phyloP scores from a whole-genome alignment of 78 protist species.

The Pigoraptor vietnamica region DNA sequence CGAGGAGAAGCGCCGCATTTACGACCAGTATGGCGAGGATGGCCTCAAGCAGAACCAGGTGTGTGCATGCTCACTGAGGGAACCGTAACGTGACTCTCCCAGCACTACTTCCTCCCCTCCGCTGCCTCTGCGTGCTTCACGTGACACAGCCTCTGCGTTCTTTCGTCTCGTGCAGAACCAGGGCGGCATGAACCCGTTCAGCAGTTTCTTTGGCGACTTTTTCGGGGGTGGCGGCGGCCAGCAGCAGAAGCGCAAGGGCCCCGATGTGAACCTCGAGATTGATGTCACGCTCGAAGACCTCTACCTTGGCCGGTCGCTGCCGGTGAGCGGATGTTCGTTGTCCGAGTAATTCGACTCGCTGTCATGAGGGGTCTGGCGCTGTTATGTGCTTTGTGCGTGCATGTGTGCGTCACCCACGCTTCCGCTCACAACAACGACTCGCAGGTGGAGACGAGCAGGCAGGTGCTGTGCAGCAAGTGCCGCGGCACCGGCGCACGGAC shows the following conservation, averaged over 20 bases:
- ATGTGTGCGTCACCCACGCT: neutral
- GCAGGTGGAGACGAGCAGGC: slow-evolving; percentile 29
- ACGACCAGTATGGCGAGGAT: slow-evolving; percentile 88
- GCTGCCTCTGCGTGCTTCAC: no score
- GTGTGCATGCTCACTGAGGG: no score
- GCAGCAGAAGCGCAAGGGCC: slow-evolving; percentile 52
- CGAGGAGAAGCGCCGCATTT: slow-evolving; percentile 64
- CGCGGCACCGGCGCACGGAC: slow-evolving; percentile 69
- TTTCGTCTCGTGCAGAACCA: slow-evolving; percentile 52
- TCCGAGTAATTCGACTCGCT: neutral
- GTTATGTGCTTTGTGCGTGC: neutral
- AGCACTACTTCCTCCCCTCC: no score
- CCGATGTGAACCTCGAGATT: slow-evolving; percentile 39
- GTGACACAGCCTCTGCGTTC: no score
- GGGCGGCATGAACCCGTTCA: neutral
- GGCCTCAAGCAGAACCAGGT: slow-evolving; percentile 56
- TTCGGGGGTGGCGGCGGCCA: slow-evolving; percentile 14
- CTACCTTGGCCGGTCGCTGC: slow-evolving; percentile 41
- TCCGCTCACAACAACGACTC: neutral
- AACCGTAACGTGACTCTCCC: no score
- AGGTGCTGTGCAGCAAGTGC: slow-evolving; percentile 61
- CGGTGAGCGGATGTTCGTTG: neutral
- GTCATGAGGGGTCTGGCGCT: neutral
- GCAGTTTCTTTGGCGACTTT: neutral
- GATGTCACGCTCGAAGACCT: slow-evolving; percentile 68